Base-by-base conservation (phyloP, 805 yeast species). In the Yamadazyma takamatsuzukensis region DNA sequence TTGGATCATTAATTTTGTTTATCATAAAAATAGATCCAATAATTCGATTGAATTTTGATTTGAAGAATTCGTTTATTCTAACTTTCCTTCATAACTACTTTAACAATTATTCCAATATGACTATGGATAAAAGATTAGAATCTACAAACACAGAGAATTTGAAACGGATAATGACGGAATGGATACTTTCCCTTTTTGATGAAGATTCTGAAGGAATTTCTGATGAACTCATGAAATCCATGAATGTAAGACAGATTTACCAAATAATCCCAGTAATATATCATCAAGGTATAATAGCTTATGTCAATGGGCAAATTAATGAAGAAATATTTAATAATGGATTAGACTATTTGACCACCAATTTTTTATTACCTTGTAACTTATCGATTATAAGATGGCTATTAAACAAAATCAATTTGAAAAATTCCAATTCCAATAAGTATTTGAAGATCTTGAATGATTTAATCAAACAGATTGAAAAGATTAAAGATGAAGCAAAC, bases 121-220 rank as follows among this genome's bases (percentile, higher is more conserved):
- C 67, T 2, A 65, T 61, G 30, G 64, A 58, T 22, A 39, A 37
- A 6, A 53, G 54, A 9, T n/a, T n/a, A n/a, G n/a, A n/a, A n/a
- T n/a, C n/a, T n/a, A 34, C 34, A 9, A 58, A 59, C 11, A 45
- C 52, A 11, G 32, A 45, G 16, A 64, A 64, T 38, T 66, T 59
- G 45, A 54, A 60, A 28, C 52, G 41, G 15, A 51, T 66, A 21
- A 23, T 59, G 18, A 41, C 76, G 27, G 82, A 76, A 15, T 90
- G 97, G 97, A 73, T 83, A 28, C 61, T 72, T 17, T 89, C 93
- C 1, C 56, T 90, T 25, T 88, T 84, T 56, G 89, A 86, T 40
- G 78, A 64, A 27, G 42, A 43, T 29, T 65, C 63, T 34, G 72
- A 84, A 19, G 95, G 96, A 3, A 76, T 89, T 22, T 80, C 95